phyloP scores from a whole-genome alignment of 768 basidiomycete species.

The Trametes coccinea region DNA sequence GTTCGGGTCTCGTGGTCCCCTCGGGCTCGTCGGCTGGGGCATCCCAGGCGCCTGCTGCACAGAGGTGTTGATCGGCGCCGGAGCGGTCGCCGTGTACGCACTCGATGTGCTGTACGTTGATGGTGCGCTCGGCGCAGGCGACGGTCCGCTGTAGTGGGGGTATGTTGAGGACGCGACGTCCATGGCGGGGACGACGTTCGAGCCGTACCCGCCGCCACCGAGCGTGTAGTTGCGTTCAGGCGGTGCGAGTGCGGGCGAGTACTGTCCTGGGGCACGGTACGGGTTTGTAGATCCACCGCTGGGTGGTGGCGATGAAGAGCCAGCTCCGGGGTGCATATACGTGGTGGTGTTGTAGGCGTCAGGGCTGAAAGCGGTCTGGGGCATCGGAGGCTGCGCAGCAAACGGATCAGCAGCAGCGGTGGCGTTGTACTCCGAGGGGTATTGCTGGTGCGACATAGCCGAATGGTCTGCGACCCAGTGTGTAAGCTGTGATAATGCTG shows the following conservation, averaged over 20 bases:
- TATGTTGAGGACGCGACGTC: conserved; percentile 18
- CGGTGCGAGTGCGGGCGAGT: conserved; percentile 11
- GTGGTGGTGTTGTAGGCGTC: conserved; percentile 43
- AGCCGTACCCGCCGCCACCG: conserved; percentile 57
- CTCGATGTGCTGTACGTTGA: conserved; percentile 24
- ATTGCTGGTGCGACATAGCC: conserved; percentile 51
- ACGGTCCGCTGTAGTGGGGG: conserved; percentile 20
- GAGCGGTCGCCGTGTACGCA: conserved; percentile 32
- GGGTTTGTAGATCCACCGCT: conserved; percentile 20
- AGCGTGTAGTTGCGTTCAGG: conserved; percentile 57
- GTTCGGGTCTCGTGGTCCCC: conserved; percentile 24
- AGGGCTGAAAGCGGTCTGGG: conserved; percentile 33
- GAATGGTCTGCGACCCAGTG: conserved; percentile 48
- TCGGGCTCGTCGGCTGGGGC: conserved; percentile 21
- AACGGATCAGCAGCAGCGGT: conserved; percentile 43
- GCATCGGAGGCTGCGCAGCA: conserved; percentile 34
- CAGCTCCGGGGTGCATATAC: conserved; percentile 17
- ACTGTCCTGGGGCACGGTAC: conserved; percentile 11
- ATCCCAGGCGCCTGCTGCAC: conserved; percentile 8
- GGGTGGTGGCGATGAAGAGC: conserved; percentile 13
- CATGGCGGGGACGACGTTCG: conserved; percentile 38
- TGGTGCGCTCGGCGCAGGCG: conserved; percentile 22
- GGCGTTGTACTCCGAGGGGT: conserved; percentile 46
- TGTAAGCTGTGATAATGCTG: conserved; percentile 12
- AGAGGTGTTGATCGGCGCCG: conserved; percentile 42